These are phyloP conservation scores for Artomyces pyxidatus DNA, from an alignment of 768 basidiomycete species.

Conservation along the genomic window DNA sequence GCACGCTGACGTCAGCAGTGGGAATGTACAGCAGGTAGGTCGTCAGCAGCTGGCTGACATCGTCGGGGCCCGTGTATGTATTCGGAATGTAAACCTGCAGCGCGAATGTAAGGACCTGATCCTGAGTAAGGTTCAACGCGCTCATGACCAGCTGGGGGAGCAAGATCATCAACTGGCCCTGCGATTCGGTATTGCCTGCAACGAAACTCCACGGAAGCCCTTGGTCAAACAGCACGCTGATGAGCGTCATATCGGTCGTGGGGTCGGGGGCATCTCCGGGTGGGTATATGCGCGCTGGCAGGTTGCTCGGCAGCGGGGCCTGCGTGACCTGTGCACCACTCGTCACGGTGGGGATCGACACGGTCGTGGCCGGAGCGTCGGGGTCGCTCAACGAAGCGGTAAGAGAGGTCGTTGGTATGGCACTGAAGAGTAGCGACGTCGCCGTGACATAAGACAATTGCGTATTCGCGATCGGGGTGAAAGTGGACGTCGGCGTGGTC, in stretches of 20 bases:
- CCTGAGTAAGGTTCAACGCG: constrained; percentile 33
- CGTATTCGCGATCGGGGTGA: constrained; percentile 22
- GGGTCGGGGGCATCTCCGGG: constrained; percentile 14
- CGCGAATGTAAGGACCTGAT: constrained; percentile 40
- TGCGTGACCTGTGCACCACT: constrained; percentile 16
- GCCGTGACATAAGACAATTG: constrained; percentile 28
- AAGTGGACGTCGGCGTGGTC: constrained; percentile 11
- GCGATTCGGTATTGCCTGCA: constrained; percentile 42
- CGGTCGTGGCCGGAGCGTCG: constrained; percentile 28
- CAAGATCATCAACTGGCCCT: constrained; percentile 72
- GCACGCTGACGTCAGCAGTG: constrained; percentile 38
- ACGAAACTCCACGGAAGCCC: constrained; percentile 66
- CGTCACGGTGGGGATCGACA: constrained; percentile 16
- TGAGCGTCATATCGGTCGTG: constrained; percentile 34
- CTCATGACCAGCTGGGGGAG: constrained; percentile 44
- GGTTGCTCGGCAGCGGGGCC: constrained; percentile 42
- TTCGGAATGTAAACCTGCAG: constrained; percentile 64
- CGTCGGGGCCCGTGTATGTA: constrained; percentile 39
- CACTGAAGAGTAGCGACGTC: constrained; percentile 24
- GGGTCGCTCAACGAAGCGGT: constrained; percentile 27
- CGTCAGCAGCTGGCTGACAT: constrained; percentile 50
- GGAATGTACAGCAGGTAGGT: constrained; percentile 71
- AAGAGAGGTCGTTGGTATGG: constrained; percentile 16
- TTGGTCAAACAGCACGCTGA: constrained; percentile 58
- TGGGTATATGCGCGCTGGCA: constrained; percentile 61